These are phyloP conservation scores for Rhodotorula sp. DNA, from an alignment of 1,284 basidiomycete species.

Conservation along the genomic window DNA sequence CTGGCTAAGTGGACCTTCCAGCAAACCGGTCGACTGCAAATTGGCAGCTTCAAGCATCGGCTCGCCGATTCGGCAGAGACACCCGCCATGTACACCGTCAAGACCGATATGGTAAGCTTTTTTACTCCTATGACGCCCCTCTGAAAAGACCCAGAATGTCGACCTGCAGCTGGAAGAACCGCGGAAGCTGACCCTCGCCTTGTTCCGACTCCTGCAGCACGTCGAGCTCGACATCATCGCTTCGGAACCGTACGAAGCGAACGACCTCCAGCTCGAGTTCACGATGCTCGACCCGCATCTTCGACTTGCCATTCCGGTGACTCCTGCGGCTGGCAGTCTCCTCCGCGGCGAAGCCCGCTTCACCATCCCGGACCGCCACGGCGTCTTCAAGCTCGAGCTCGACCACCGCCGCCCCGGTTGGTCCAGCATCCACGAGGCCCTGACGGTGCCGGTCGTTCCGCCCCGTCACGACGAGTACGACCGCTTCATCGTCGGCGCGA, in stretches of 20 bases:
- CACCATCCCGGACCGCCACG: conserved; percentile 87
- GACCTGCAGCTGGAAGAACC: neutral
- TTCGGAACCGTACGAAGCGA: conserved; percentile 71
- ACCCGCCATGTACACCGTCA: conserved; percentile 72
- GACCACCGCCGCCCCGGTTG: conserved; percentile 84
- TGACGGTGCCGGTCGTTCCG: conserved; percentile 77
- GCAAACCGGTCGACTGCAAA: conserved; percentile 74
- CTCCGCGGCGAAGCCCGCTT: conserved; percentile 61
- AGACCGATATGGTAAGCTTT: conserved; percentile 71
- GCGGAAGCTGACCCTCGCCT: neutral
- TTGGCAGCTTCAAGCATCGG: conserved; percentile 54
- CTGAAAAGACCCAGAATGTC: neutral
- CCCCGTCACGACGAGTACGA: conserved; percentile 93
- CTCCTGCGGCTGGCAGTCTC: conserved; percentile 55
- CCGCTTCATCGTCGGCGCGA: conserved; percentile 86
- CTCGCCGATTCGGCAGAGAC: conserved; percentile 22
- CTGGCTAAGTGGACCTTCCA: conserved; percentile 88
- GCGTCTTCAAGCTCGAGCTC: conserved; percentile 93
- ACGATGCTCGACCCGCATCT: conserved; percentile 97
- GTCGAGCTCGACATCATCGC: conserved; percentile 66
- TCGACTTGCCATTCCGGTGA: conserved; percentile 61
- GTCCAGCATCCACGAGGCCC: conserved; percentile 70
- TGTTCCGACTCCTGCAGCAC: conserved; percentile 58
- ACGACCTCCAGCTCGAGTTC: conserved; percentile 87
- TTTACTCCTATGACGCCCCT: neutral